Conservation (phyloP, 768 basidiomycete genomes). For the Rhizopogon vinicolor region DNA sequence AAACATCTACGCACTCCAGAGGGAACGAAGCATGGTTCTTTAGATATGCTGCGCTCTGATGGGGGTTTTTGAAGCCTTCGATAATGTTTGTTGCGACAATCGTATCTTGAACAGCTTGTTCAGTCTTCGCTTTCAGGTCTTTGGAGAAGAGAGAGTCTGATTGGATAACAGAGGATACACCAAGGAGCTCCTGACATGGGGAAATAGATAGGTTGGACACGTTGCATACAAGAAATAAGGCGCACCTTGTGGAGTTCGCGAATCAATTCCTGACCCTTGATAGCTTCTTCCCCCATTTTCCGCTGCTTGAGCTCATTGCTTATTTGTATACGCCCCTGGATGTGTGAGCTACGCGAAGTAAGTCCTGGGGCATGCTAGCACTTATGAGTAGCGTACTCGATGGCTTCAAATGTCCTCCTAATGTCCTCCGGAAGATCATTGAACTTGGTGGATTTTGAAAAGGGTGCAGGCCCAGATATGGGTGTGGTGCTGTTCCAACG, state of each 20-base stretch:
- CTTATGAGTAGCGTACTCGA: conserved; percentile 51
- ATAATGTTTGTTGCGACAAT: conserved; percentile 73
- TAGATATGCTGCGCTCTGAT: conserved; percentile 62
- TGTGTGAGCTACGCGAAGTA: conserved; percentile 45
- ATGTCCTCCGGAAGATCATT: conserved; percentile 75
- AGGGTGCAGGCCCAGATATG: conserved; percentile 22
- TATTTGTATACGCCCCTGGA: conserved; percentile 77
- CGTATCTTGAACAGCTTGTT: conserved; percentile 76
- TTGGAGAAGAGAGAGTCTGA: conserved; percentile 62
- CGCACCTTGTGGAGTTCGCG: conserved; percentile 62
- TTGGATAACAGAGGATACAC: conserved; percentile 56
- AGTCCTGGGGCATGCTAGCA: conserved; percentile 2
- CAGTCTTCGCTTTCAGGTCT: conserved; percentile 71
- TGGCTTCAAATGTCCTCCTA: conserved; percentile 57
- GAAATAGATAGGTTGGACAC: background rate
- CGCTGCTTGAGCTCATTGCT: conserved; percentile 74
- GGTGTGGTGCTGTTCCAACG: conserved; percentile 20
- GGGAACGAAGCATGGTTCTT: conserved; percentile 83
- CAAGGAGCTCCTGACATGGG: conserved; percentile 55
- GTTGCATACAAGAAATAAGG: background rate
- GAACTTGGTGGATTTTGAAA: conserved; percentile 63
- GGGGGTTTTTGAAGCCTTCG: conserved; percentile 74
- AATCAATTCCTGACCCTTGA: conserved; percentile 68
- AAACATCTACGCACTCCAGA: conserved; percentile 50
- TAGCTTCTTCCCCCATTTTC: conserved; percentile 70